Conservation (phyloP, 2,329 filamentous ascomycete genomes). For the Fusarium globosum region DNA sequence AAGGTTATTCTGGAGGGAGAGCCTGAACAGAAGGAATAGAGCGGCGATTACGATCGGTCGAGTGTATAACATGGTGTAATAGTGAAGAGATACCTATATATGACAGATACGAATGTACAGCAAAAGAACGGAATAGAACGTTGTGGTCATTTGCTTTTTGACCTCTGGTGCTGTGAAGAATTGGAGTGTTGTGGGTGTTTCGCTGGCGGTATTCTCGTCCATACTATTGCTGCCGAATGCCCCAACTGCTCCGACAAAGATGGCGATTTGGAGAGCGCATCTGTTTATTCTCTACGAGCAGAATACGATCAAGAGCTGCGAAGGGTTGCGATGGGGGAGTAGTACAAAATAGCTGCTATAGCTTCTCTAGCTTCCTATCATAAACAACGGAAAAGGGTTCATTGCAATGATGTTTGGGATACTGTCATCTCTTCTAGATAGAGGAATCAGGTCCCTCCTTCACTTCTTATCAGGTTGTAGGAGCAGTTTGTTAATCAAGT, state of each 20-base stretch:
- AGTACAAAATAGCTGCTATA: background rate
- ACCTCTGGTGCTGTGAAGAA: background rate
- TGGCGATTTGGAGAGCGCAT: background rate
- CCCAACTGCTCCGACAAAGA: background rate
- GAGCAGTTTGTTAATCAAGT: background rate
- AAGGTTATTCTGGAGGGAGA: constrained; percentile 74
- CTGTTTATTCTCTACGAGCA: too few species aligned
- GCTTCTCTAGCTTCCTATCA: background rate
- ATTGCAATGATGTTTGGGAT: background rate
- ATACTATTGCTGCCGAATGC: accelerated
- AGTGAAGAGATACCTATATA: constrained; percentile 44
- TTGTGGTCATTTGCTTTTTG: background rate
- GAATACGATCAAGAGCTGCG: background rate
- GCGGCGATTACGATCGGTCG: background rate
- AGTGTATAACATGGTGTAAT: constrained; percentile 46
- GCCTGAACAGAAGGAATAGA: constrained; percentile 50
- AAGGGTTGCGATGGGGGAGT: background rate
- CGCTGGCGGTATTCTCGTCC: accelerated
- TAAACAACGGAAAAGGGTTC: accelerated
- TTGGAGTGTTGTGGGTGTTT: too few species aligned
- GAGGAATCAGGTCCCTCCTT: background rate
- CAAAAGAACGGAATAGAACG: constrained; percentile 38
- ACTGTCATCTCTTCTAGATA: background rate
- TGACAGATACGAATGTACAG: constrained; percentile 40
- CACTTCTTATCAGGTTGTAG: background rate